phyloP scores from a whole-genome alignment of 306 rosid species.

The Prinsepia uniflora region DNA sequence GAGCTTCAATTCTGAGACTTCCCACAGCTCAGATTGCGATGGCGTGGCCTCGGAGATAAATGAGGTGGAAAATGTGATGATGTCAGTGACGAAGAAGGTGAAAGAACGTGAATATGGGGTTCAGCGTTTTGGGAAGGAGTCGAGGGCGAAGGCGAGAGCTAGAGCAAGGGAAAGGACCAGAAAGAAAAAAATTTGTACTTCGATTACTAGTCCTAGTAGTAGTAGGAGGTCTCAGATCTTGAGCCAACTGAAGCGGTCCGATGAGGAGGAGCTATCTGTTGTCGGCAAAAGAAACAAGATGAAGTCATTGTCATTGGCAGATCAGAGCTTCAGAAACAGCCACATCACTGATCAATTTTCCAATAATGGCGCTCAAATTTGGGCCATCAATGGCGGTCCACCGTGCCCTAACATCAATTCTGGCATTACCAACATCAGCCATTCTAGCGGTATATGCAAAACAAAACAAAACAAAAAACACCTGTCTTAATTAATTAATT shows the following conservation, averaged over 20 bases:
- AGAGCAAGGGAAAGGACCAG: conserved; percentile 83
- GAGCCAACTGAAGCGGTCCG: conserved; percentile 33
- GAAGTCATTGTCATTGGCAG: conserved; percentile 11
- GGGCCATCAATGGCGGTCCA: conserved; percentile 46
- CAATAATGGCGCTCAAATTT: conserved; percentile 59
- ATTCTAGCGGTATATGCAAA: conserved; percentile 24
- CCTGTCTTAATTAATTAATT: not conserved
- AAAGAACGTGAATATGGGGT: conserved; percentile 22
- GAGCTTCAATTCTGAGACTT: not conserved
- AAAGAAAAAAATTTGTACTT: conserved; percentile 36
- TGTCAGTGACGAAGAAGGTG: conserved; percentile 10
- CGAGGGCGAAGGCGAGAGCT: conserved; percentile 79
- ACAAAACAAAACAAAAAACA: not conserved
- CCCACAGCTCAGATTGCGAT: conserved; percentile 36
- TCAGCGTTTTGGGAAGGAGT: conserved; percentile 40
- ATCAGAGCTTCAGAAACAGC: conserved; percentile 27
- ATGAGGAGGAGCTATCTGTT: not conserved
- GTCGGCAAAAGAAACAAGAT: conserved; percentile 8
- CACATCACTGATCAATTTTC: conserved; percentile 33
- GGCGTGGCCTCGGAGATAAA: conserved; percentile 24
- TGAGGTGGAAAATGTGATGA: not conserved
- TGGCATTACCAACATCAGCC: conserved; percentile 27
- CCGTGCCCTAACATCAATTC: conserved; percentile 26
- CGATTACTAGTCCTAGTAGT: conserved; percentile 12
- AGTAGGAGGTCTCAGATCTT: conserved; percentile 23